Evolutionary conservation across 108 stramenopile genomes (phyloP).

Genomic region (Nitzschia sp.): DNA sequence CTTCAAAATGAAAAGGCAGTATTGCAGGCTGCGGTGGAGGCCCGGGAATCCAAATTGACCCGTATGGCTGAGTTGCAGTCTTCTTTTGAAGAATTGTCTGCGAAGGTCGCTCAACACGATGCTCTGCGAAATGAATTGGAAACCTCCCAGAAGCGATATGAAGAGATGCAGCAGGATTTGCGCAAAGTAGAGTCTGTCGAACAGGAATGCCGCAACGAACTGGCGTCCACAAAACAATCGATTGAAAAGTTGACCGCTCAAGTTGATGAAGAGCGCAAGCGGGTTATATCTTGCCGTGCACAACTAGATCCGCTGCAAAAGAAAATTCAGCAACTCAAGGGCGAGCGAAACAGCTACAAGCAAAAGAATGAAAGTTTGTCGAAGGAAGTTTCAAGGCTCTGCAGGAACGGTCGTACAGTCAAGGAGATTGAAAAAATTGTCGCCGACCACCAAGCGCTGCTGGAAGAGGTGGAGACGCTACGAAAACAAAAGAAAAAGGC

Average conservation of each 20-base stretch:
- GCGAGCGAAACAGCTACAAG: slow-evolving; percentile 71
- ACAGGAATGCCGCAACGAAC: slow-evolving; percentile 41
- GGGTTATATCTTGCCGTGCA: slow-evolving; percentile 21
- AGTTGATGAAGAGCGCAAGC: slow-evolving; percentile 24
- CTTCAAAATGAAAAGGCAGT: slow-evolving; percentile 82
- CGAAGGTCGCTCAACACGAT: slow-evolving; percentile 35
- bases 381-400: slow-evolving; percentile 63
- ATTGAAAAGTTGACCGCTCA: slow-evolving; percentile 37
- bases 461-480: slow-evolving; percentile 52
- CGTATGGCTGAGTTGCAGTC: slow-evolving; percentile 51
- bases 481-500: slow-evolving; percentile 55
- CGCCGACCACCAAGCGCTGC: slow-evolving; percentile 45
- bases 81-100: slow-evolving; percentile 26
- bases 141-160: slow-evolving; percentile 16
- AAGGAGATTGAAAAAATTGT: slow-evolving; percentile 50
- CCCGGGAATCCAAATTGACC: slow-evolving; percentile 64
- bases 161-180: slow-evolving; percentile 21
- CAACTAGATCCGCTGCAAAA: slow-evolving; percentile 42
- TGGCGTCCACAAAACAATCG: slow-evolving; percentile 33
- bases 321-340: slow-evolving; percentile 61
- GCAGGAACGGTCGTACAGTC: slow-evolving; percentile 43
- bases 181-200: slow-evolving; percentile 34
- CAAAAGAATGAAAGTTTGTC: slow-evolving; percentile 73
- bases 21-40: slow-evolving; percentile 67
- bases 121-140: slow-evolving; percentile 27